Evolutionary conservation across 768 basidiomycete species (phyloP).

Genomic region (Boletus sp.): DNA sequence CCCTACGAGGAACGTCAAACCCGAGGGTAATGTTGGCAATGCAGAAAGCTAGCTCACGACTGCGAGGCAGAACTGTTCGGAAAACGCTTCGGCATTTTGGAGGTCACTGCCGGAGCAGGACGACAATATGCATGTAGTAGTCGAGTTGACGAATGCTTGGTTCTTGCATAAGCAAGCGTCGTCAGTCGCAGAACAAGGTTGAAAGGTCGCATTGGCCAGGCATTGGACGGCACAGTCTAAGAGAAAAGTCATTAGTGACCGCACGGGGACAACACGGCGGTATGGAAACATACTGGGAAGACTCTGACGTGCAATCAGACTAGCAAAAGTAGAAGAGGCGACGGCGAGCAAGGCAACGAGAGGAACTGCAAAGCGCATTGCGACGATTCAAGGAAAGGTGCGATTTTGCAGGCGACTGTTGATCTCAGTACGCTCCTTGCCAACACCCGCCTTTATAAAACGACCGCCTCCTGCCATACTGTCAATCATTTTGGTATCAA

Average conservation of each 20-base stretch:
- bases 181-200: slow-evolving; percentile 48
- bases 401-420: not conserved
- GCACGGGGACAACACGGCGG: not conserved
- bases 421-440: too few species aligned
- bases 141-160: slow-evolving; percentile 42
- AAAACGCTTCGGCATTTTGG: slow-evolving; percentile 37
- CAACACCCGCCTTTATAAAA: not conserved
- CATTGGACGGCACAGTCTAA: slow-evolving; percentile 56
- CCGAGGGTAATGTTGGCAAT: not conserved
- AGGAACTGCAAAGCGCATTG: slow-evolving; percentile 20
- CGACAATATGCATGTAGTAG: slow-evolving; percentile 47
- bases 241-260: not conserved
- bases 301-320: slow-evolving; percentile 19
- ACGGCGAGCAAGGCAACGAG: slow-evolving; percentile 11
- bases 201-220: slow-evolving; percentile 42
- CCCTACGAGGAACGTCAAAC: slow-evolving; percentile 38
- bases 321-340: slow-evolving; percentile 17
- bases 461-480: too few species aligned
- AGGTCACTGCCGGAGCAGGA: slow-evolving; percentile 52
- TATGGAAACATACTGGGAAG: slow-evolving; percentile 21
- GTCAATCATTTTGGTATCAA: too few species aligned
- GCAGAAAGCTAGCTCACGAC: slow-evolving; percentile 40
- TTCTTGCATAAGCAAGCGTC: slow-evolving; percentile 57
- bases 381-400: not conserved
- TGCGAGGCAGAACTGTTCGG: slow-evolving; percentile 43